Evolutionary conservation across 805 yeast genomes (phyloP), one percentile per base, ranked within the genome.

Genomic region (Yamadazyma endophytica): DNA sequence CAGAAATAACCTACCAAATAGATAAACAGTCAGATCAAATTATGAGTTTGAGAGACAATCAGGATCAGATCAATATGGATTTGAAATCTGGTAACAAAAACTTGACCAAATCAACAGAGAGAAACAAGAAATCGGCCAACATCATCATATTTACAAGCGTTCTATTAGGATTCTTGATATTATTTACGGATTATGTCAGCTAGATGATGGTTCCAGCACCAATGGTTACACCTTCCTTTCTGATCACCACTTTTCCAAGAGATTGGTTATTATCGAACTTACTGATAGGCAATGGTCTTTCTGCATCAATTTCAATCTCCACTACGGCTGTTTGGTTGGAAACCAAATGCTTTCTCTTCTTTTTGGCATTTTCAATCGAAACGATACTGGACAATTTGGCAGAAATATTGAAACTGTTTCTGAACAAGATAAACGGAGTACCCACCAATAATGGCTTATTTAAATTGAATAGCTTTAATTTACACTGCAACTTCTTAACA

Each of bases 361-460:
- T 58, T 29, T 44, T 47, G 5, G 43, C 36, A 13, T 55, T 53
- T 5, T 44, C 46, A 11, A 55, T 43, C 19, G 40, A 49, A 11
- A 60, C 31, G 43, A 78, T 68, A 37, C 70, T 70, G 25, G 66
- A 48, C 13, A 88, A 60, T 40, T 79, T 72, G 4, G 87, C 87
- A 2, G 92, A 85, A 24, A 76, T 74, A 25, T 80, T 77, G 16
- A 77, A 69, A 35, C 85, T 79, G 40, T 89, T 88, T 38, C 89
- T 70, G 57, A 88, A 87, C 31, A 86, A 54, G 24, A 86, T 73
- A 42, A 87, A 70, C 24, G 89, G 81, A 0, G 94, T 70, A 6
- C 97, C 96, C 9, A 81, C 78, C 24, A 88, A 59, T 27, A 88
- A 56, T 1, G 96, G 96, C 42, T 84, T 69, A 21, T 68, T 68